phyloP scores from a whole-genome alignment of 2,329 filamentous ascomycete genomes.

The Monosporascus ibericus region DNA sequence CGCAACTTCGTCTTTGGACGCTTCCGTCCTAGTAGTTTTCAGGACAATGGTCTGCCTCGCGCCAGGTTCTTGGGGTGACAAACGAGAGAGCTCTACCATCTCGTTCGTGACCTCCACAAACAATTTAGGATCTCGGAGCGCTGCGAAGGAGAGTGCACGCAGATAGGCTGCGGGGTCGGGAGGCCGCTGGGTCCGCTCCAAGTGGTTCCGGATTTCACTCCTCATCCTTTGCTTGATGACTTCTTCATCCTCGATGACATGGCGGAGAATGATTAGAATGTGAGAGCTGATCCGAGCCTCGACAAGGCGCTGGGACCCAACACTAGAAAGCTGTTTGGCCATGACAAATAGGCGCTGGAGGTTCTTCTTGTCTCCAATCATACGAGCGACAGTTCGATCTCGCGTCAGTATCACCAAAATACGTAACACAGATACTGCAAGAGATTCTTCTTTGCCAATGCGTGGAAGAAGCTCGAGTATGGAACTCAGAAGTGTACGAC shows the following conservation, averaged over 20 bases:
- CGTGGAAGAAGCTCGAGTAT: constrained; percentile 80
- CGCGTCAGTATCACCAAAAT: constrained; percentile 86
- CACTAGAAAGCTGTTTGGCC: constrained; percentile 83
- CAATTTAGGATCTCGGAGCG: constrained; percentile 72
- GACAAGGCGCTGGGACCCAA: constrained; percentile 66
- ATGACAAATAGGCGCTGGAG: constrained; percentile 88
- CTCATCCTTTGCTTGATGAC: constrained; percentile 89
- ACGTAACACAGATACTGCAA: constrained; percentile 77
- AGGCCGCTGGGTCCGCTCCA: constrained; percentile 54
- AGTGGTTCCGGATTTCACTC: constrained; percentile 75
- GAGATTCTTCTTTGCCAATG: constrained; percentile 77
- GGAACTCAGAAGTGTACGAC: constrained; percentile 64
- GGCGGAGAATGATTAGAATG: constrained; percentile 81
- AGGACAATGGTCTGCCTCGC: constrained; percentile 33
- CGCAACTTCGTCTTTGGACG: constrained; percentile 34
- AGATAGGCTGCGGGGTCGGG: constrained; percentile 69
- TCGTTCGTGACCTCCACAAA: constrained; percentile 88
- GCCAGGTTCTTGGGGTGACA: constrained; percentile 29
- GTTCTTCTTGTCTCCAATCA: constrained; percentile 80
- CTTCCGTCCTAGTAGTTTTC: constrained; percentile 30
- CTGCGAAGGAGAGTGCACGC: constrained; percentile 70
- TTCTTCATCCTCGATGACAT: constrained; percentile 90
- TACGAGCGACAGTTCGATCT: constrained; percentile 64
- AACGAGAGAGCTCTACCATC: constrained; percentile 67
- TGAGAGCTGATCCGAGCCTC: constrained; percentile 48